Conservation (phyloP, 2,329 filamentous ascomycete genomes). For the Alternaria atra region DNA sequence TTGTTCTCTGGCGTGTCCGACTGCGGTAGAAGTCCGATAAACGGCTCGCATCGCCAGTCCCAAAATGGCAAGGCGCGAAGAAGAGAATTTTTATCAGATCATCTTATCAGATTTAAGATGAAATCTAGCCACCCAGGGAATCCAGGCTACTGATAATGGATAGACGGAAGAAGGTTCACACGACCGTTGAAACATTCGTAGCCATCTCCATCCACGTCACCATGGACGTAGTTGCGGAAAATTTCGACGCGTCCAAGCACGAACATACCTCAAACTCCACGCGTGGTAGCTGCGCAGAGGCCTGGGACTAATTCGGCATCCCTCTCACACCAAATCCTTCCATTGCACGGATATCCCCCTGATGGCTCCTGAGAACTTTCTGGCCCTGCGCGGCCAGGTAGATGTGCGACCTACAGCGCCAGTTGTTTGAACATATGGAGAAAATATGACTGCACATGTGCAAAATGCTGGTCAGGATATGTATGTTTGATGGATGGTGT, state of each 20-base stretch:
- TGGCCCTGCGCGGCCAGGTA: not conserved
- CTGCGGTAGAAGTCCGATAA: not conserved
- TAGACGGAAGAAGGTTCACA: not conserved
- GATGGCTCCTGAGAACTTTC: not conserved
- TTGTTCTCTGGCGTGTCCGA: not conserved
- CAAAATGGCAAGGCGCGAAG: not conserved
- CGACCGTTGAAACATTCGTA: not conserved
- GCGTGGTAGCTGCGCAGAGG: not conserved
- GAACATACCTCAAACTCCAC: not conserved
- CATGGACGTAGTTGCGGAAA: not conserved
- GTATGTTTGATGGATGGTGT: not conserved
- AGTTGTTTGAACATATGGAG: not conserved
- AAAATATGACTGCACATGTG: not conserved
- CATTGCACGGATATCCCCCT: not conserved
- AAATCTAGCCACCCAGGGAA: not conserved
- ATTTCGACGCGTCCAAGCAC: not conserved
- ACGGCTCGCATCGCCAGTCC: not conserved
- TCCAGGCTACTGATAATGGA: not conserved
- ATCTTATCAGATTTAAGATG: not conserved
- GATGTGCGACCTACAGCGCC: not conserved
- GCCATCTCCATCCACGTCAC: not conserved
- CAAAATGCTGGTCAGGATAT: not conserved
- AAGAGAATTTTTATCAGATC: slow-evolving; percentile 5
- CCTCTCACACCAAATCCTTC: not conserved
- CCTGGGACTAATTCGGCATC: not conserved